Evolutionary conservation across 345 rosid species (phyloP), one percentile per base, ranked within the genome.

Genomic region (Orychophragmus violaceus): DNA sequence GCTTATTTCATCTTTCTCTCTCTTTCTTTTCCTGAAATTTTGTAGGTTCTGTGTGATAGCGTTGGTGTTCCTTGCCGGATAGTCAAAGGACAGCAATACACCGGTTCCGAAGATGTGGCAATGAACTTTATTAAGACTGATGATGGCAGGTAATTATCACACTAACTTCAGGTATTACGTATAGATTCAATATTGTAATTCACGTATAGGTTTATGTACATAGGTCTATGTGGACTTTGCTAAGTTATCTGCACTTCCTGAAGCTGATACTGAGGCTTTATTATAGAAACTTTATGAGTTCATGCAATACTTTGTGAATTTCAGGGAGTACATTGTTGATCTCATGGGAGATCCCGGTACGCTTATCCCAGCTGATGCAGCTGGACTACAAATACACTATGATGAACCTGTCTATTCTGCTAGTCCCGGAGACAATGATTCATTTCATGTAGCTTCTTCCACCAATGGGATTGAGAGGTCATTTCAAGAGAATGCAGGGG

Each of bases 341-440:
- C 87, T 92, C 53, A 92, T 86, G 93, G 97, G 97, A 69, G 98
- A 83, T 80, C 98, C 97, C 2, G 98, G 97, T 30, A 83, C 95
- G 51, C 91, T 92, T 72, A 89, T 92, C 77, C 97, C 98, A 80
- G 80, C 98, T 67, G 97, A 92, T 78, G 78, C 79, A 16, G 84
- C 83, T 48, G 90, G 87, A 64, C 84, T 81, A 63, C 88, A 80
- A 64, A 62, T 78, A 67, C 90, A 80, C 72, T 81, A 74, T 24
- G 87, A 81, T 46, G 90, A 85, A 27, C 42, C 88, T 44, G 56
- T 80, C 59, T 80, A 62, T 71, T 82, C 90, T 11, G 74, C 87
- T 60, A 82, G 82, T 74, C 84, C 87, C 24, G 75, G 84, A 78
- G 90, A 74, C 36, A 62, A 70, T 37, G 84, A 70, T 68, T 79